Evolutionary conservation across 306 rosid genomes (phyloP), one percentile per base, ranked within the genome.

Genomic region (Geum urbanum): DNA sequence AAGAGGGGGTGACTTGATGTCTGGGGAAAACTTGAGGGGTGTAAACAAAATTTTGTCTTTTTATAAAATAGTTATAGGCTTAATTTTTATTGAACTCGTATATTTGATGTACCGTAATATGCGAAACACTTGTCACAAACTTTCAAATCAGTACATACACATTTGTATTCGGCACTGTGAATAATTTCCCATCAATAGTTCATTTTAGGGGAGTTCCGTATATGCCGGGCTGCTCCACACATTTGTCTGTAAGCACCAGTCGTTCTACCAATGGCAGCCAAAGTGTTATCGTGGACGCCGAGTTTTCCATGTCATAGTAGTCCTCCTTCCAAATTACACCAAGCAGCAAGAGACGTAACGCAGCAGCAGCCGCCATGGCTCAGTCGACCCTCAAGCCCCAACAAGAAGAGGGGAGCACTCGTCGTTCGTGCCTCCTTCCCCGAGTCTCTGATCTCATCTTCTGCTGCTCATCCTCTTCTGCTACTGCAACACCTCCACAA

Each of bases 351-450:
- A 59, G 64, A 59, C 7, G n/a, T 35, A 59, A 32, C 49, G 15
- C 72, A 37, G 58, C 77, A 55, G 45, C 71, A 53, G 8, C 72
- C 76, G 9, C 81, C 84, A 65, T 79, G 83, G 16, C 68, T 22
- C 15, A 59, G 79, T 40, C 66, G 68, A 47, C 73, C 68, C 50
- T 39, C 76, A 62, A 73, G 40, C 9, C 16, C 73, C 59, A n/a
- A n/a, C n/a, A 75, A 69, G 71, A 77, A 75, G 69, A 72, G 44
- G 61, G 84, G 32, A 1, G n/a, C 22, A 22, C 15, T 71, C 20
- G n/a, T 52, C 8, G 48, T 78, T 62, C 78, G 63, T 2, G 78
- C 78, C 24, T 85, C 90, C 50, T 77, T 88, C 16, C 80, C 76
- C 32, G 92, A 85, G 68, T 67, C 73, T 37, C 46, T 79, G 1